Evolutionary conservation across 1,284 basidiomycete species (phyloP).

Genomic region (Microbotryomycetes sp.): DNA sequence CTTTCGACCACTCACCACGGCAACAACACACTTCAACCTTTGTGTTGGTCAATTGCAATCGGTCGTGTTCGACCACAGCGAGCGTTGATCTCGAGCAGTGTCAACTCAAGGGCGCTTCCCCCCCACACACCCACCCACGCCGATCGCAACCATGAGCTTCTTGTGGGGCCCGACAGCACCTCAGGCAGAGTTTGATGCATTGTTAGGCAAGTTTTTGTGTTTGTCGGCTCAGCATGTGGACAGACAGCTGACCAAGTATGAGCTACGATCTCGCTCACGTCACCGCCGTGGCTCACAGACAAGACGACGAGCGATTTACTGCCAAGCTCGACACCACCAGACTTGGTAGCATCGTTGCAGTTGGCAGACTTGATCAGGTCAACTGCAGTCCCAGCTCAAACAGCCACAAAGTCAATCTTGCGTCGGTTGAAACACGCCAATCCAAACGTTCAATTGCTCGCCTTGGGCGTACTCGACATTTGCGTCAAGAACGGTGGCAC

Average conservation of each 20-base stretch:
- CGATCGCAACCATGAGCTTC: slow-evolving; percentile 22
- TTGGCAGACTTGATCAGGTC: slow-evolving; percentile 95
- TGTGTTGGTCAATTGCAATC: too few relatives aligned
- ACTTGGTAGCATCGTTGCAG: slow-evolving; percentile 64
- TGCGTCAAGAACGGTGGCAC: slow-evolving; percentile 98
- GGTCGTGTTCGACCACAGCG: neutral
- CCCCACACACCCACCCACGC: neutral
- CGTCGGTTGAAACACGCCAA: slow-evolving; percentile 86
- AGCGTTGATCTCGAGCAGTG: neutral
- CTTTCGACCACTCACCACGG: too few relatives aligned
- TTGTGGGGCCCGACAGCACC: slow-evolving; percentile 15
- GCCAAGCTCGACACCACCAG: slow-evolving; percentile 50
- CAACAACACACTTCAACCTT: too few relatives aligned
- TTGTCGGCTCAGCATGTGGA: neutral
- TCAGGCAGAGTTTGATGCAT: slow-evolving; percentile 22
- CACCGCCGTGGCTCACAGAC: slow-evolving; percentile 50
- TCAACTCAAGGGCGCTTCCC: neutral
- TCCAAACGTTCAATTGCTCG: slow-evolving; percentile 55
- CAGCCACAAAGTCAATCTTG: slow-evolving; percentile 84
- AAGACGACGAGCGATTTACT: slow-evolving; percentile 85
- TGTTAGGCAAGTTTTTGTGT: slow-evolving; percentile 13
- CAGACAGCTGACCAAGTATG: neutral
- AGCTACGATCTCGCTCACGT: neutral
- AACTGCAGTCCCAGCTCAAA: slow-evolving; percentile 75
- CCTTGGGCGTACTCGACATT: slow-evolving; percentile 61